Conservation (phyloP, 805 yeast species). For the Candida michaelii region DNA sequence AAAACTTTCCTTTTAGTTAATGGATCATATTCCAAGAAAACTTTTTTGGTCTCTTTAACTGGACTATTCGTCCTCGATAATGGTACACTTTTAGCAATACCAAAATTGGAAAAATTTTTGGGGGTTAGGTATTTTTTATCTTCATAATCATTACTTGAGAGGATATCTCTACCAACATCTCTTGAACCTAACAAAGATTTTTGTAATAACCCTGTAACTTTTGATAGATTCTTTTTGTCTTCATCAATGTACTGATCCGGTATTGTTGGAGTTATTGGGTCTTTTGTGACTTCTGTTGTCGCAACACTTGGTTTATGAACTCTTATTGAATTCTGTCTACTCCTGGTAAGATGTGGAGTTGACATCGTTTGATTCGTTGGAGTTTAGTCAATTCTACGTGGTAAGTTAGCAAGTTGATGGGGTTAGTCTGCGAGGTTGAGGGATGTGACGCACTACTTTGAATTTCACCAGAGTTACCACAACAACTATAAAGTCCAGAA, state of each 20-base stretch:
- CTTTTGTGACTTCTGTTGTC: slow-evolving; percentile 16
- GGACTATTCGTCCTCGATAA: slow-evolving; percentile 17
- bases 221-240: slow-evolving; percentile 28
- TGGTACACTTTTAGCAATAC: slow-evolving; percentile 9
- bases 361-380: no score
- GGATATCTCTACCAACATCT: slow-evolving; percentile 5
- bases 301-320: slow-evolving; percentile 15
- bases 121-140: background rate
- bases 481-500: no score
- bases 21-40: slow-evolving; percentile 86
- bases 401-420: no score
- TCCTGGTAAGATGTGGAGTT: slow-evolving; percentile 9
- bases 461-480: no score
- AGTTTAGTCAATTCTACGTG: no score
- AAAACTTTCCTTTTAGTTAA: slow-evolving; percentile 74
- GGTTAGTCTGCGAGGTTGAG: slow-evolving; percentile 1
- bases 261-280: slow-evolving; percentile 13
- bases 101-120: slow-evolving; percentile 3
- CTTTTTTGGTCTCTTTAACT: slow-evolving; percentile 82
- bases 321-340: slow-evolving; percentile 14
- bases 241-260: slow-evolving; percentile 8
- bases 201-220: slow-evolving; percentile 32
- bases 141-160: slow-evolving; percentile 10
- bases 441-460: slow-evolving; percentile 1
- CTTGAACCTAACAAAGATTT: slow-evolving; percentile 18